Evolutionary conservation across 495 filamentous ascomycete genomes (phyloP).

Genomic region (Chaetomidium leptoderma): DNA sequence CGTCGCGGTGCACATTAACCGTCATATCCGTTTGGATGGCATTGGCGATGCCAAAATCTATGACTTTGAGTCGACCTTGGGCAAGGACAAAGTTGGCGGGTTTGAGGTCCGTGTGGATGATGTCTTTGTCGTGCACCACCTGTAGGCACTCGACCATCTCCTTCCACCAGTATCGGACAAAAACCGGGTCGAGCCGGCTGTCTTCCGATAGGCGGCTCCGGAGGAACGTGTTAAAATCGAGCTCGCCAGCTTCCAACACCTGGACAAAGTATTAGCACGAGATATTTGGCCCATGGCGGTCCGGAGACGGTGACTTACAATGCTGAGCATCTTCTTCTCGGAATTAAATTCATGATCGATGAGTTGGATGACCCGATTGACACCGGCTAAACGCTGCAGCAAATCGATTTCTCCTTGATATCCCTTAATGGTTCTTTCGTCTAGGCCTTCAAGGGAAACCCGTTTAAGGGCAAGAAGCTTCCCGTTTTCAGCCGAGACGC

Average conservation of each 20-base stretch:
- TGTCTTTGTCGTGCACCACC: slow-evolving; percentile 79
- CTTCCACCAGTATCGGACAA: slow-evolving; percentile 96
- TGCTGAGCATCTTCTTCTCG: slow-evolving; percentile 76
- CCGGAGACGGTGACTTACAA: slow-evolving; percentile 49
- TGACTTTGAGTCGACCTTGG: slow-evolving; percentile 76
- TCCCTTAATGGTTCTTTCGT: slow-evolving; percentile 74
- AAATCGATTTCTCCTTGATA: slow-evolving; percentile 98
- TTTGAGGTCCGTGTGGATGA: slow-evolving; percentile 95
- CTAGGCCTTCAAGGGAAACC: slow-evolving; percentile 85
- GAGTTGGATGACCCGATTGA: slow-evolving; percentile 82
- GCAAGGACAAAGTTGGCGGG: slow-evolving; percentile 92
- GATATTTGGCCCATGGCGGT: neutral
- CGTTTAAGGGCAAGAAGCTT: slow-evolving; percentile 92
- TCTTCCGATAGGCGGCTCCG: slow-evolving; percentile 64
- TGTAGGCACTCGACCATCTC: slow-evolving; percentile 97
- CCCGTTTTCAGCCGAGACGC: slow-evolving; percentile 93
- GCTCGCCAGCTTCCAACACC: slow-evolving; percentile 95
- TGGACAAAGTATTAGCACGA: slow-evolving; percentile 34
- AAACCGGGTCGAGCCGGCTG: slow-evolving; percentile 74
- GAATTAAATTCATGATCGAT: slow-evolving; percentile 93
- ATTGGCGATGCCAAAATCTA: slow-evolving; percentile 96
- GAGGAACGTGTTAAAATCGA: slow-evolving; percentile 87
- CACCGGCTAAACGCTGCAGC: slow-evolving; percentile 70
- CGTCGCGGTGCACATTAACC: slow-evolving; percentile 94
- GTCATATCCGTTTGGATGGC: slow-evolving; percentile 91